Evolutionary conservation across 2,329 filamentous ascomycete genomes (phyloP), one percentile per base, ranked within the genome.

Genomic region (Alternaria longipes): DNA sequence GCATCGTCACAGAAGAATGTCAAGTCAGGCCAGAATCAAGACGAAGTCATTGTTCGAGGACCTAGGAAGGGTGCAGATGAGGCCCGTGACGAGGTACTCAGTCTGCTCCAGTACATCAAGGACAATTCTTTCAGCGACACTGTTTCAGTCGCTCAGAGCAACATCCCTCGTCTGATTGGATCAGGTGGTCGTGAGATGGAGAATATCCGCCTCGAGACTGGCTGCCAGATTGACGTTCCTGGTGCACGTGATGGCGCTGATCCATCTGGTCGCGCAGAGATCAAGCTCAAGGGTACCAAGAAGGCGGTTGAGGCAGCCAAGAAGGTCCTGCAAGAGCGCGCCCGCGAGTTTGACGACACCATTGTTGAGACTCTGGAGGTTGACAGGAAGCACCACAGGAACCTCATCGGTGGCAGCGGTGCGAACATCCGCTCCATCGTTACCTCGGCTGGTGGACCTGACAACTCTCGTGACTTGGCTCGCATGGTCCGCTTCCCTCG

Each of bases 401-500:
- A 90, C 55, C 84, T 99, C 66, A 99, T 99, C 79, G 95, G 95
- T 64, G 84, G 89, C 67, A 91, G 91, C 76, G 95, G 94, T 71
- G 85, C 92, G 45, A 95, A 90, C 74, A 90, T 99, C 60, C 91
- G 91, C 63, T 89, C 92, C 63, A 93, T 99, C 63, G 91, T 99
- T 56, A 84, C 91, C 55, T 88, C 91, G 71, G 94, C 95, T 47
- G 96, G 95, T 64, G 96, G 95, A 9, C 93, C 94, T 38, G 91
- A 93, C 69, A 94, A 97, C 74, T 88, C 90, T 64, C 89, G 91
- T 41, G 90, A 91, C 64, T 87, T 95, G 70, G 92, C 93, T 53
- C 91, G 94, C 65, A 93, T 94, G 72, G 93, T 99, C 62, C 93
- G 94, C 78, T 98, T 99, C 84, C 95, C 95, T 59, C 93, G 94